Percentiles rank a stretch among this genome's conserved stretches.
Evolutionary conservation across 306 rosid species (phyloP).

Genomic region (Castanospermum australe): DNA sequence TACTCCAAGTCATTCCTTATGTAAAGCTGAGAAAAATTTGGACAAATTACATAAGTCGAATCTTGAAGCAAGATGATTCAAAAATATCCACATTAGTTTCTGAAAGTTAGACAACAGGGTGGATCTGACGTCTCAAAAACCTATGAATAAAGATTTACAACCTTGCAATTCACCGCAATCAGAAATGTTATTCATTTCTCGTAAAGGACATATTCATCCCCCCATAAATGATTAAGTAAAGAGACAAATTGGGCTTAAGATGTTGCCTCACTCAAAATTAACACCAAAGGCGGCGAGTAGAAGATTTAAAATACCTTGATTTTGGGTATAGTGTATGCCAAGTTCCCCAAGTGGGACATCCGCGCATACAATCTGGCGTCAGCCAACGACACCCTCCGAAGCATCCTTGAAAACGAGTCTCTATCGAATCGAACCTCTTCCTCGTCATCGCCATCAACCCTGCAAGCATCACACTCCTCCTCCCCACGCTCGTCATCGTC

Average conservation of each 20-base stretch:
- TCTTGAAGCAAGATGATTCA: not conserved
- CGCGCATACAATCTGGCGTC: conserved; percentile 64
- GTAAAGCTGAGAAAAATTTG: not conserved
- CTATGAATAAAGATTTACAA: not conserved
- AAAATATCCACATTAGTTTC: not conserved
- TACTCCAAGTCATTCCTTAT: no score
- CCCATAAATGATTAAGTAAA: not conserved
- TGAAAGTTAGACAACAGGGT: not conserved
- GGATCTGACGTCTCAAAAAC: not conserved
- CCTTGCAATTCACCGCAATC: not conserved
- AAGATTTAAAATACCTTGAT: conserved; percentile 47
- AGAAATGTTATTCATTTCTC: not conserved
- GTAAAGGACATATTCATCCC: not conserved
- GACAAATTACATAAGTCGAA: not conserved
- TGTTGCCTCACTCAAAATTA: not conserved
- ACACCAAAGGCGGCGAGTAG: not conserved
- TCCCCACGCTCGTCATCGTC: conserved; percentile 17
- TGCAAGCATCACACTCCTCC: conserved; percentile 39
- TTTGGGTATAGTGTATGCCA: conserved; percentile 62
- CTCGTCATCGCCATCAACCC: conserved; percentile 31
- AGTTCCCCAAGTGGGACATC: conserved; percentile 63
- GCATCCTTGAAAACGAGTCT: conserved; percentile 68
- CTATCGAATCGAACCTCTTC: conserved; percentile 47
- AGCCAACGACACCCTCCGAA: conserved; percentile 59
- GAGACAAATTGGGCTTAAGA: not conserved